A percentile compares a stretch with the other conserved stretches of the same genome.
phyloP scores from a whole-genome alignment of 169 alveolate genomes.

The Toxoplasma gondii region DNA sequence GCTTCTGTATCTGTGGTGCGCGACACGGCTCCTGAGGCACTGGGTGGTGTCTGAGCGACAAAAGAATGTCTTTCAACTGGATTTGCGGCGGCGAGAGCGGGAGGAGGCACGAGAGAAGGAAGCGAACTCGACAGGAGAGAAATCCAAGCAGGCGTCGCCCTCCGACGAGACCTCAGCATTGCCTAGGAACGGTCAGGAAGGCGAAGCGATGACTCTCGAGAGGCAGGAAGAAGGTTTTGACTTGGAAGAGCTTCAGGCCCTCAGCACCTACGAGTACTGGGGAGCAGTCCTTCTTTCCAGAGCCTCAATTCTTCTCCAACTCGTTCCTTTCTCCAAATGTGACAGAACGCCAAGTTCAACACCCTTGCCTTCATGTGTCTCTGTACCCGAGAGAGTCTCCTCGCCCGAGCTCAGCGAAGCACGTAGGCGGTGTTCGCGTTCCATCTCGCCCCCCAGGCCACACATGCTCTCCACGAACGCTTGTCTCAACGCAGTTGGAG shows the following conservation, averaged over 20 bases:
- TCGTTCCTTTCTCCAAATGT: background rate
- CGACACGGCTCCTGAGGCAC: constrained; percentile 55
- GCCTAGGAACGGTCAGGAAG: background rate
- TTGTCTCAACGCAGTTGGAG: too few relatives aligned
- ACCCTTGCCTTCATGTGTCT: too few relatives aligned
- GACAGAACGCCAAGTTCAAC: too few relatives aligned
- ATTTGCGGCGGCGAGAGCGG: constrained; percentile 43
- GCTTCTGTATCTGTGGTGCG: constrained; percentile 50
- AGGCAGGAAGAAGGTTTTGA: constrained; percentile 18
- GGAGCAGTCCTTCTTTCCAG: constrained; percentile 41
- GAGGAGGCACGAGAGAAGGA: constrained; percentile 17
- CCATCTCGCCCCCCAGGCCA: too few relatives aligned
- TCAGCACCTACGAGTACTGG: constrained; percentile 58
- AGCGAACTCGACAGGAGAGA: constrained; percentile 40
- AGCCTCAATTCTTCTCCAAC: constrained; percentile 31
- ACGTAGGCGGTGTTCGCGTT: too few relatives aligned
- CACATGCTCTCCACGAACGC: too few relatives aligned
- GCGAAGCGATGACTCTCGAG: background rate
- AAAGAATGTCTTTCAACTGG: constrained; percentile 43
- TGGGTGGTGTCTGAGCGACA: constrained; percentile 67
- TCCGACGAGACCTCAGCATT: constrained; percentile 1
- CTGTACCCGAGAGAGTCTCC: too few relatives aligned
- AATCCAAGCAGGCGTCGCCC: constrained; percentile 30
- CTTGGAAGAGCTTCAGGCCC: constrained; percentile 54
- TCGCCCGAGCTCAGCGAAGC: too few relatives aligned